These are phyloP conservation scores for Ascochyta koolunga DNA, from an alignment of 2,329 filamentous ascomycete species.

Conservation along the genomic window DNA sequence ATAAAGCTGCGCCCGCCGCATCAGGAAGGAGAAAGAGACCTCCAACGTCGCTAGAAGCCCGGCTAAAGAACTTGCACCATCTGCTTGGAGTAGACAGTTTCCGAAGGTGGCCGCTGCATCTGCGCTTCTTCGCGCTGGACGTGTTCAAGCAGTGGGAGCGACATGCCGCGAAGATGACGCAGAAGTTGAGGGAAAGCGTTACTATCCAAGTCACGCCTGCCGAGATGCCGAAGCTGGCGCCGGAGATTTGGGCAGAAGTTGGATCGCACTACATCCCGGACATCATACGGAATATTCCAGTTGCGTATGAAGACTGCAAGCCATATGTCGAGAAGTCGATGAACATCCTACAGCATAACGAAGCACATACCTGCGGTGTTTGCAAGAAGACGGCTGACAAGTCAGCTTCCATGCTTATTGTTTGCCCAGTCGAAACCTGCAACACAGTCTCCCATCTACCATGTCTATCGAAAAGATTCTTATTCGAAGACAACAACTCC, in stretches of 20 bases:
- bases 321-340: slow-evolving; percentile 59
- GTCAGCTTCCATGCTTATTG: slow-evolving; percentile 51
- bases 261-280: slow-evolving; percentile 36
- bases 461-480: slow-evolving; percentile 61
- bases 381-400: slow-evolving; percentile 53
- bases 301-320: slow-evolving; percentile 59
- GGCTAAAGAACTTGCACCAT: slow-evolving; percentile 80
- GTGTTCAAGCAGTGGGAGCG: slow-evolving; percentile 73
- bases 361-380: slow-evolving; percentile 52
- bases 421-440: slow-evolving; percentile 60
- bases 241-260: slow-evolving; percentile 27
- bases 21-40: slow-evolving; percentile 54
- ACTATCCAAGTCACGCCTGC: slow-evolving; percentile 39
- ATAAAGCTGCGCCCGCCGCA: slow-evolving; percentile 34
- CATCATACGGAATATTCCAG: slow-evolving; percentile 53
- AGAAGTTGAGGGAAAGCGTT: slow-evolving; percentile 35
- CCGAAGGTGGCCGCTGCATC: slow-evolving; percentile 76
- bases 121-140: slow-evolving; percentile 79
- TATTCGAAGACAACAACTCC: slow-evolving; percentile 49
- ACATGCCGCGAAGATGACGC: slow-evolving; percentile 42
- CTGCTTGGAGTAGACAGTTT: slow-evolving; percentile 82
- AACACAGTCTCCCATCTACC: slow-evolving; percentile 59
- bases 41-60: slow-evolving; percentile 67
- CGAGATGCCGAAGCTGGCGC: slow-evolving; percentile 28
- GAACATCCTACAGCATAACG: slow-evolving; percentile 27